A percentile compares a stretch with the other conserved stretches of the same genome.
Conservation (phyloP, 1,284 basidiomycete genomes). For the Naganishia sp. region DNA sequence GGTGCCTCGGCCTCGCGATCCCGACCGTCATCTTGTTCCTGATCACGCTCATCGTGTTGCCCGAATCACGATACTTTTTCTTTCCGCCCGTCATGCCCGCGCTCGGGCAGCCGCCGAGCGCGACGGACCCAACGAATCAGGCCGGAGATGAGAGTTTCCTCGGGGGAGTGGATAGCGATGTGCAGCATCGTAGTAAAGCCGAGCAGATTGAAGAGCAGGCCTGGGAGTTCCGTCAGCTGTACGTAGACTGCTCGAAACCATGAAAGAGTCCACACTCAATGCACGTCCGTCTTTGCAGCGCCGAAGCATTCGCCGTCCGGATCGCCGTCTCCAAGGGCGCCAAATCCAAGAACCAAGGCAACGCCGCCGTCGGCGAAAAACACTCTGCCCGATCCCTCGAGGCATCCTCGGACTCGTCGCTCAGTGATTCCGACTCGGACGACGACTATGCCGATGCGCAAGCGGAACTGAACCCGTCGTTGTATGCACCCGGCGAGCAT, state of each 20-base stretch:
- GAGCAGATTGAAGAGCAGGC: conserved; percentile 56
- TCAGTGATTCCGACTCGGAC: conserved; percentile 34
- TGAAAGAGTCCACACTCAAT: conserved; percentile 15
- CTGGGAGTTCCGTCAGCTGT: conserved; percentile 49
- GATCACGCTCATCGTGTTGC: conserved; percentile 57
- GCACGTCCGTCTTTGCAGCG: conserved; percentile 40
- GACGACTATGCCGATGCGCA: conserved; percentile 37
- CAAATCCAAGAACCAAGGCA: conserved; percentile 47
- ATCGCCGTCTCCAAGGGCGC: conserved; percentile 45
- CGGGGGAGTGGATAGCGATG: conserved; percentile 48
- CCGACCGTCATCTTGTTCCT: conserved; percentile 53
- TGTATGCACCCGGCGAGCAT: conserved; percentile 40
- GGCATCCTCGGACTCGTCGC: conserved; percentile 27
- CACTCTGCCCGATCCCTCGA: conserved; percentile 21
- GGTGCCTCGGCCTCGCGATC: conserved; percentile 56
- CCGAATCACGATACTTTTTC: conserved; percentile 54
- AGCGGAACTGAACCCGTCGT: conserved; percentile 25
- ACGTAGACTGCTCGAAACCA: background rate
- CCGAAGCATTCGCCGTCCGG: conserved; percentile 50
- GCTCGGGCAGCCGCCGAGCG: conserved; percentile 50
- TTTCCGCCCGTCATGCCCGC: conserved; percentile 59
- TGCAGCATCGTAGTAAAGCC: conserved; percentile 50
- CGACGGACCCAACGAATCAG: conserved; percentile 54
- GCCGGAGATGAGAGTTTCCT: conserved; percentile 54
- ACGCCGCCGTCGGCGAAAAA: conserved; percentile 52